phyloP scores from a whole-genome alignment of 179 eudicot species.

The Dionaea muscipula region DNA sequence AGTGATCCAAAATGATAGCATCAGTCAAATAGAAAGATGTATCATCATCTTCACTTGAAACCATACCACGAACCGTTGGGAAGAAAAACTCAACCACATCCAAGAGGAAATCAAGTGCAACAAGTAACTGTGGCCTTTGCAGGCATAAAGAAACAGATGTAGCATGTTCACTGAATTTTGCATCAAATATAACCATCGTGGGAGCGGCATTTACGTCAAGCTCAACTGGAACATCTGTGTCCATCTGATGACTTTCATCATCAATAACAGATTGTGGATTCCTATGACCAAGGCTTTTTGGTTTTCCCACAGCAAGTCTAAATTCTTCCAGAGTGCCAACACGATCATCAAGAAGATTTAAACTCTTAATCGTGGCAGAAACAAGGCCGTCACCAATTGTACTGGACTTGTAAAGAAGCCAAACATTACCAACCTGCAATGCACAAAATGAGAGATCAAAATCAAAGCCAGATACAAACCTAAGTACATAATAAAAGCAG shows the following conservation, averaged over 20 bases:
- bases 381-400: conserved; percentile 56
- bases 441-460: conserved; percentile 1
- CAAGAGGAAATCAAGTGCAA: conserved; percentile 88
- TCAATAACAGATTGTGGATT: conserved; percentile 25
- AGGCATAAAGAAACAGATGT: conserved; percentile 59
- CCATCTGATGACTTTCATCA: conserved; percentile 23
- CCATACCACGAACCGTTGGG: conserved; percentile 55
- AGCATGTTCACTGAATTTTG: conserved; percentile 41
- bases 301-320: conserved; percentile 76
- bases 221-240: conserved; percentile 17
- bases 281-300: conserved; percentile 35
- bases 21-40: conserved; percentile 32
- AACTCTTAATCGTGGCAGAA: conserved; percentile 69
- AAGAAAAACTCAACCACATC: conserved; percentile 87
- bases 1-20: conserved; percentile 56
- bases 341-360: conserved; percentile 85
- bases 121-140: conserved; percentile 94
- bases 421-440: conserved; percentile 58
- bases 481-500: neutral
- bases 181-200: conserved; percentile 87
- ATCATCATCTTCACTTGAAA: conserved; percentile 61
- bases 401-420: conserved; percentile 78
- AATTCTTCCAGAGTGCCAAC: conserved; percentile 83
- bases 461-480: neutral
- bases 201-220: conserved; percentile 32